Base-by-base conservation (phyloP, 345 rosid genomes). In the Euclidium syriacum region DNA sequence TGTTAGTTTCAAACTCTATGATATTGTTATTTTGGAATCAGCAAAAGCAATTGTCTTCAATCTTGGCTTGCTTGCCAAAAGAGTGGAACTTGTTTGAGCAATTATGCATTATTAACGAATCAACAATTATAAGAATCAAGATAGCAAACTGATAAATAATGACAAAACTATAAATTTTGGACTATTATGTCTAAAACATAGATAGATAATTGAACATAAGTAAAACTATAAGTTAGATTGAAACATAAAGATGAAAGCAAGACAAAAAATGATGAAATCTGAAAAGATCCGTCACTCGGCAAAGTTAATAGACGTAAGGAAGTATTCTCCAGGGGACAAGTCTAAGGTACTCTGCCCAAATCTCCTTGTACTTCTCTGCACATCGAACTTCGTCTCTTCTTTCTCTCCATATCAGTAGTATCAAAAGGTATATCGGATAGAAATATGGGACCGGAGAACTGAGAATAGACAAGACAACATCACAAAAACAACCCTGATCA, bases 251-350 rank as follows among this genome's bases (percentile, higher is more conserved):
- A 50, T 23, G 52, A 40, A 32, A 30, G 4, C 35, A 48, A 16
- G 30, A 30, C 9, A 34, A 23, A 51, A 6, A 36, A 17, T 29
- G 18, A 52, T 33, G 39, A 18, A n/a, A 56, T 26, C 23, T 56
- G 6, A 52, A 52, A 68, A 58, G 16, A 65, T 35, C n/a, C 39
- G 38, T 29, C 51, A 15, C 52, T 27, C 7, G 49, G 58, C 60
- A 41, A 42, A 12, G 20, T 70, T 78, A 92, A 52, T 84, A 92
- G n/a, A 87, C 16, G 41, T 77, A 87, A 4, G 99, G 99, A 26
- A 87, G 72, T 77, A 94, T 94, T 75, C 99, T 94, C 87, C 87
- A 87, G 4, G 97, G 95, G 54, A 90, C 95, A 36, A 83, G 77
- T 51, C 78, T 77, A 26, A 91, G 36, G 48, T 89, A 94, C 68